Evolutionary conservation across 208 protist species (phyloP).

Genomic region (Leishmania guyanensis): DNA sequence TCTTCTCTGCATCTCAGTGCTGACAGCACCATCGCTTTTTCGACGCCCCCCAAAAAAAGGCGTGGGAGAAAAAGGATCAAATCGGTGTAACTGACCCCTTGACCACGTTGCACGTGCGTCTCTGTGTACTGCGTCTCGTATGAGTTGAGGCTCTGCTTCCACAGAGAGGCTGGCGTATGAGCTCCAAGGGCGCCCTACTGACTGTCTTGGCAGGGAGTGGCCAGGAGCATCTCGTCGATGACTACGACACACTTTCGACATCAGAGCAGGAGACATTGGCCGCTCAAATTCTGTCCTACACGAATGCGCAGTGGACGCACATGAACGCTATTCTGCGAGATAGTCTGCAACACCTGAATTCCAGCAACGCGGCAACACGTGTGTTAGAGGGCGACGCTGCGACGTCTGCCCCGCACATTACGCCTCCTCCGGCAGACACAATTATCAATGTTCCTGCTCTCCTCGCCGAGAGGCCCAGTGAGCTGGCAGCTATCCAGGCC

Average conservation of each 20-base stretch:
- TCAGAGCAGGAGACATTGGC: slow-evolving; percentile 29
- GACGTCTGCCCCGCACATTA: slow-evolving; percentile 4
- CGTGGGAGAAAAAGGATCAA: not conserved
- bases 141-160: not conserved
- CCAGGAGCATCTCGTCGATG: slow-evolving; percentile 52
- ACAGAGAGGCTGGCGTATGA: not conserved
- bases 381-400: not conserved
- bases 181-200: slow-evolving; percentile 29
- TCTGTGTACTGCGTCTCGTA: not conserved
- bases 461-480: slow-evolving; percentile 3
- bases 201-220: slow-evolving; percentile 32
- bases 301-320: slow-evolving; percentile 39
- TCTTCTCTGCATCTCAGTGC: not conserved
- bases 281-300: slow-evolving; percentile 31
- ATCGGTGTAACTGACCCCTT: not conserved
- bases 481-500: slow-evolving; percentile 20
- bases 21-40: not conserved
- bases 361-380: not conserved
- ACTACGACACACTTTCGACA: slow-evolving; percentile 35
- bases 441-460: slow-evolving; percentile 39
- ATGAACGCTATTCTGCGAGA: slow-evolving; percentile 45
- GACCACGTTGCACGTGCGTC: not conserved
- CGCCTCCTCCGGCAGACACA: slow-evolving; percentile 31
- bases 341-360: slow-evolving; percentile 31
- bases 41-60: not conserved